Conservation (phyloP, 2,329 filamentous ascomycete genomes). For the Pezicula carpinea region DNA sequence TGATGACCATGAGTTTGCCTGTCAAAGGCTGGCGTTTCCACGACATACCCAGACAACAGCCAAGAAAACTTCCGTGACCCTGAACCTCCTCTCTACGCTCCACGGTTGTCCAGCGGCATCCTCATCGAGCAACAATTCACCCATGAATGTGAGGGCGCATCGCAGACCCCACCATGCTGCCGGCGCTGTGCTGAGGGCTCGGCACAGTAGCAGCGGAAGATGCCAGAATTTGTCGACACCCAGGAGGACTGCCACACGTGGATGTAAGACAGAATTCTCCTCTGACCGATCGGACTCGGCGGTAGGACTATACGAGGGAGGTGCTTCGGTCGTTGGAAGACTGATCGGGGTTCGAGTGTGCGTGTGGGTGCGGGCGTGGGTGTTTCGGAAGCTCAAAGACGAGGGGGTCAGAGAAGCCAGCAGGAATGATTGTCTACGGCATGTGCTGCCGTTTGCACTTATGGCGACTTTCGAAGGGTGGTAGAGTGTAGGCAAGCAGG, state of each 20-base stretch:
- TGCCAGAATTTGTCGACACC: constrained; percentile 71
- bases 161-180: constrained; percentile 68
- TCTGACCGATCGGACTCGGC: constrained; percentile 15
- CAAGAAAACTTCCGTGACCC: constrained; percentile 64
- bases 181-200: constrained; percentile 67
- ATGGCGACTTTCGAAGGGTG: background rate
- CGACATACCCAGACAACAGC: constrained; percentile 67
- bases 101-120: constrained; percentile 32
- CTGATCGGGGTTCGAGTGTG: too few relatives aligned
- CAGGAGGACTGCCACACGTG: constrained; percentile 72
- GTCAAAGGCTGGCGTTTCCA: background rate
- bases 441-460: background rate
- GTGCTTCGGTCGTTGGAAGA: background rate
- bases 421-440: background rate
- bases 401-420: background rate
- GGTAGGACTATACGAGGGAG: constrained; percentile 6
- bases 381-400: background rate
- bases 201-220: constrained; percentile 65
- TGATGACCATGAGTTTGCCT: background rate
- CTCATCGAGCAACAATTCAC: constrained; percentile 51
- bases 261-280: constrained; percentile 53
- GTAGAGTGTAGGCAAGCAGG: too few relatives aligned
- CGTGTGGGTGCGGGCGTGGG: background rate
- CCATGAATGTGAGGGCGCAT: constrained; percentile 63
- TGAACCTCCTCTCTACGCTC: constrained; percentile 44